phyloP scores from a whole-genome alignment of 1,139 yeast genomes.

The Debaryomycetaceae sp. region DNA sequence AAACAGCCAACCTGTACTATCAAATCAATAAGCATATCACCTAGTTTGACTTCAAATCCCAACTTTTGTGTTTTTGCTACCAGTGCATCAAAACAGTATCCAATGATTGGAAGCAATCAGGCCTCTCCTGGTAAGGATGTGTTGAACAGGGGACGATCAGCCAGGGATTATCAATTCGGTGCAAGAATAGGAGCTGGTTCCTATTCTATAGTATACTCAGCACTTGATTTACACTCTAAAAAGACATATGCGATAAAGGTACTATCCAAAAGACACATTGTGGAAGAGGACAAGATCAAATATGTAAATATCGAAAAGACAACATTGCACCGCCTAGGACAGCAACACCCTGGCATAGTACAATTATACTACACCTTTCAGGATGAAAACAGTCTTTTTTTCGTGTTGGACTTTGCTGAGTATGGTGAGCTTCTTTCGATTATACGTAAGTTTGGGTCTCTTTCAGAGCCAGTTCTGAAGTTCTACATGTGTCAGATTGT shows the following conservation, averaged over 20 bases:
- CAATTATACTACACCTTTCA: conserved; percentile 77
- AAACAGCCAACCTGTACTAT: neutral
- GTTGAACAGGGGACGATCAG: conserved; percentile 31
- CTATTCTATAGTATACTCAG: conserved; percentile 71
- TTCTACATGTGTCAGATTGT: conserved; percentile 76
- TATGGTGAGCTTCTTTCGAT: conserved; percentile 72
- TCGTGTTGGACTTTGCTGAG: conserved; percentile 75
- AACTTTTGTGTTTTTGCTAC: neutral
- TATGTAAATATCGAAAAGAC: conserved; percentile 78
- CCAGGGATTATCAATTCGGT: conserved; percentile 70
- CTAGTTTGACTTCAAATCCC: neutral
- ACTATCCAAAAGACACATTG: conserved; percentile 69
- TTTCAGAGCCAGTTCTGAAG: conserved; percentile 71
- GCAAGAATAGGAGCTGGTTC: conserved; percentile 78
- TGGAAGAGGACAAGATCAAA: conserved; percentile 74
- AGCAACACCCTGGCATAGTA: conserved; percentile 63
- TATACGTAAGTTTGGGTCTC: conserved; percentile 72
- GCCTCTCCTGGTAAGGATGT: neutral
- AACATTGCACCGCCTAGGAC: conserved; percentile 67
- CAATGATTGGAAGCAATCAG: neutral
- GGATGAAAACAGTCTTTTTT: conserved; percentile 68
- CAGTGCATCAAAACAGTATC: conserved; percentile 1
- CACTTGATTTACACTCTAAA: conserved; percentile 55
- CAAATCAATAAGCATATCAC: neutral
- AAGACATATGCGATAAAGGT: conserved; percentile 73